Percentiles rank a stretch among this genome's conserved stretches.
These are phyloP conservation scores for Tetradesmus lagerheimii DNA, from an alignment of 139 green algal genomes.

Conservation along the genomic window DNA sequence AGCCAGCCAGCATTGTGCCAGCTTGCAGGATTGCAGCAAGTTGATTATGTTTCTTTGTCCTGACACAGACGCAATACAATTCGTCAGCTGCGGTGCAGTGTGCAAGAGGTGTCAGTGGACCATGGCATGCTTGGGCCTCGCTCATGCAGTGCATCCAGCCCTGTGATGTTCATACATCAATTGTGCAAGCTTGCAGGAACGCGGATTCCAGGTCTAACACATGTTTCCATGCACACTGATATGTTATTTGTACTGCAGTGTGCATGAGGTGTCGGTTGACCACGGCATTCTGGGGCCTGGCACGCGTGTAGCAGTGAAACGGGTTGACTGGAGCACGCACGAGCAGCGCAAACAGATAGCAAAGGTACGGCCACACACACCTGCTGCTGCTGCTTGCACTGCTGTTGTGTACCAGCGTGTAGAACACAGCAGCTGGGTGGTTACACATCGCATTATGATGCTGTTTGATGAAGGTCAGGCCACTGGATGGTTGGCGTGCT, in stretches of 20 bases:
- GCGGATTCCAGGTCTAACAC: no score
- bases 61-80: no score
- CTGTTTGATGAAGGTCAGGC: no score
- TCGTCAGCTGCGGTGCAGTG: conserved; percentile 12
- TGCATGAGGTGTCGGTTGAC: conserved; percentile 23
- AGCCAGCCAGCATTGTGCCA: neutral
- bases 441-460: no score
- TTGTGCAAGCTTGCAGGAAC: no score
- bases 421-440: no score
- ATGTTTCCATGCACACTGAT: no score
- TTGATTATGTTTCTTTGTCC: neutral
- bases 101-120: conserved; percentile 24
- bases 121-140: neutral
- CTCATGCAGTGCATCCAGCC: no score
- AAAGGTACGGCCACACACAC: neutral
- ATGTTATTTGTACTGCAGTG: conserved; percentile 8
- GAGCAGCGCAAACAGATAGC: conserved; percentile 18
- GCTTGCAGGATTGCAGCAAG: neutral
- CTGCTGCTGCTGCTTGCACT: neutral
- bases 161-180: no score
- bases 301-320: conserved; percentile 21
- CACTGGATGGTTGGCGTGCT: no score
- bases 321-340: conserved; percentile 34
- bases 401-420: no score
- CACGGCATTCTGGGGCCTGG: neutral